A percentile compares a stretch with the other conserved stretches of the same genome.
phyloP scores from a whole-genome alignment of 2,329 filamentous ascomycete genomes.

The Claviceps sp. region DNA sequence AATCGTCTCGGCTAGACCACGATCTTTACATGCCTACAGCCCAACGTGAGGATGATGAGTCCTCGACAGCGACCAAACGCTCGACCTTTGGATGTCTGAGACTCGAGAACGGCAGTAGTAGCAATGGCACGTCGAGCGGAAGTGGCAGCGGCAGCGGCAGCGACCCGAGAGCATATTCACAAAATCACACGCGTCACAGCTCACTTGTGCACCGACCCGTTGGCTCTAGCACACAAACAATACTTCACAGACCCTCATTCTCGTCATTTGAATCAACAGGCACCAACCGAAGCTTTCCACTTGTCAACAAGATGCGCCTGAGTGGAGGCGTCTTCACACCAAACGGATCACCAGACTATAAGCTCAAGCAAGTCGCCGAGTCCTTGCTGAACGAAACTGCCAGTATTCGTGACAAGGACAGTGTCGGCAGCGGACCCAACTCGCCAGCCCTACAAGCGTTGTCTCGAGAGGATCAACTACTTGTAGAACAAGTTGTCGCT shows the following conservation, averaged over 20 bases:
- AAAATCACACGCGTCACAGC: constrained; percentile 13
- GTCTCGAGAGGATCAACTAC: constrained; percentile 41
- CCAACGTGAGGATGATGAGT: constrained; percentile 8
- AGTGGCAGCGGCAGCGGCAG: constrained; percentile 9
- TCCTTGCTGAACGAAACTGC: constrained; percentile 34
- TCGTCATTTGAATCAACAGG: constrained; percentile 45
- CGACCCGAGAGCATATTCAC: constrained; percentile 11
- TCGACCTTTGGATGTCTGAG: constrained; percentile 12
- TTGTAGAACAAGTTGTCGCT: constrained; percentile 46
- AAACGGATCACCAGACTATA: constrained; percentile 34
- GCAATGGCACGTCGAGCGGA: constrained; percentile 9
- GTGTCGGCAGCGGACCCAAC: constrained; percentile 14
- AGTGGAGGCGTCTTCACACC: constrained; percentile 34
- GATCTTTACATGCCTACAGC: constrained; percentile 10
- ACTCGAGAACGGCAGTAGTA: not conserved
- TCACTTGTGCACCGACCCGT: constrained; percentile 30
- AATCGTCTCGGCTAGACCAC: constrained; percentile 9
- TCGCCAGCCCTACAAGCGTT: constrained; percentile 33
- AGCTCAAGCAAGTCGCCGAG: constrained; percentile 33
- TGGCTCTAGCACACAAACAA: constrained; percentile 24
- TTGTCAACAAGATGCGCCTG: constrained; percentile 38
- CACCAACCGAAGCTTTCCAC: constrained; percentile 48
- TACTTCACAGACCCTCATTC: constrained; percentile 39
- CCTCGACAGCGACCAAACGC: constrained; percentile 10
- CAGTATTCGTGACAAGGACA: constrained; percentile 25